Evolutionary conservation across 1,139 yeast species (phyloP).

Genomic region (Hanseniaspora uvarum): DNA sequence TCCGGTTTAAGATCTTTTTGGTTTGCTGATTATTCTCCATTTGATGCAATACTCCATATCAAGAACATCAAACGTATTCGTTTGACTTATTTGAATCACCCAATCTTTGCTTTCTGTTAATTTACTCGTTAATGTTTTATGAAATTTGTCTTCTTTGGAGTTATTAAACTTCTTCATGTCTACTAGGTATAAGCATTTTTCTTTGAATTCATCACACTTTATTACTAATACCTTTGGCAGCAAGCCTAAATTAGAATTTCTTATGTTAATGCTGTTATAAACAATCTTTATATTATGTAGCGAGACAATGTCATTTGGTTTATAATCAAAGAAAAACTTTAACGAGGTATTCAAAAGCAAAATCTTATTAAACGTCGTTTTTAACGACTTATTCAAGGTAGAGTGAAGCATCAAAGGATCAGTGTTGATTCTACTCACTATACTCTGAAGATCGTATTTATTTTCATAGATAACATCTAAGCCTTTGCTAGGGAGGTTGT

Average conservation of each 20-base stretch:
- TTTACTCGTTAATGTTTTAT: not conserved
- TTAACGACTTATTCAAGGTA: not conserved
- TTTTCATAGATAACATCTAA: slow-evolving; percentile 5
- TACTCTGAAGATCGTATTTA: not conserved
- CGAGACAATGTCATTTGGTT: not conserved
- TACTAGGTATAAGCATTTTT: not conserved
- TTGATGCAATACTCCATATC: slow-evolving; percentile 21
- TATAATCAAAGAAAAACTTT: slow-evolving; percentile 2
- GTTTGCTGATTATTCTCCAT: slow-evolving; percentile 22
- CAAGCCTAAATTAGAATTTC: not conserved
- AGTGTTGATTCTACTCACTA: not conserved
- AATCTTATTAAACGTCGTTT: not conserved
- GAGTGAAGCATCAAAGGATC: not conserved
- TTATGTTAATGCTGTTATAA: not conserved
- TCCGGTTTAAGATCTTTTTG: not conserved
- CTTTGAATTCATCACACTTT: not conserved
- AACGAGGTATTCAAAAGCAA: not conserved
- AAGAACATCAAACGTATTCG: not conserved
- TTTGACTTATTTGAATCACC: slow-evolving; percentile 1
- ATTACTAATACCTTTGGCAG: not conserved
- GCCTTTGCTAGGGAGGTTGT: not conserved
- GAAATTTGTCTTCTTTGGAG: not conserved
- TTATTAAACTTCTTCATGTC: slow-evolving; percentile 1
- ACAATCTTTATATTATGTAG: not conserved
- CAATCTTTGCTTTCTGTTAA: not conserved